These are phyloP conservation scores for Trichosporon ovoides DNA, from an alignment of 1,284 basidiomycete genomes.

Conservation along the genomic window DNA sequence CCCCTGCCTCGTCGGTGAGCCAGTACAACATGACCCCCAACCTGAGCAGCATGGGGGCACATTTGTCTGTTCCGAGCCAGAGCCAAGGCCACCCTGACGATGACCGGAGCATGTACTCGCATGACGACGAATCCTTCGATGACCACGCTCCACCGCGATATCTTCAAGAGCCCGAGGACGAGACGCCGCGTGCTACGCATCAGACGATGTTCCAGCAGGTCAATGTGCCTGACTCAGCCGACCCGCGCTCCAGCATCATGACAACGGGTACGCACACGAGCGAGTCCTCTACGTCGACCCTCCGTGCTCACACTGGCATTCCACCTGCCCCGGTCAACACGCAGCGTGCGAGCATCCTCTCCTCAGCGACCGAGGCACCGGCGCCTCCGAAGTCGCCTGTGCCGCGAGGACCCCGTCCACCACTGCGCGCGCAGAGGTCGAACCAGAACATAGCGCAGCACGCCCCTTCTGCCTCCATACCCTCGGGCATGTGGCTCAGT, in stretches of 20 bases:
- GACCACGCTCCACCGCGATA: not conserved
- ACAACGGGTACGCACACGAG: not conserved
- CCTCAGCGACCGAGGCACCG: not conserved
- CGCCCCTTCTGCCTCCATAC: not conserved
- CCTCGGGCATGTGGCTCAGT: not conserved
- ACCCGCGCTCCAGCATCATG: not conserved
- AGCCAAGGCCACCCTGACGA: not conserved
- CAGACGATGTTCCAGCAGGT: not conserved
- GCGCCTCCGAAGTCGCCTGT: not conserved
- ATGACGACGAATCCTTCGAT: slow-evolving; percentile 14
- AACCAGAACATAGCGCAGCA: not conserved
- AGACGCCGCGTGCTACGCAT: not conserved
- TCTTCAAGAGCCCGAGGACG: not conserved
- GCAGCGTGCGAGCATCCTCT: not conserved
- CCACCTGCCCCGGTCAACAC: not conserved
- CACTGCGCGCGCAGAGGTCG: not conserved
- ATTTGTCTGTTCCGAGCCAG: not conserved
- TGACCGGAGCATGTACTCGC: not conserved
- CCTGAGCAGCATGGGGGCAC: not conserved
- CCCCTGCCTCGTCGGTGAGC: slow-evolving; percentile 10
- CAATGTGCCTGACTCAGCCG: not conserved
- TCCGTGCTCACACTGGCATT: not conserved
- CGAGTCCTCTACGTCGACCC: not conserved
- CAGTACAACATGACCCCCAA: not conserved
- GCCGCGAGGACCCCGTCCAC: not conserved